Evolutionary conservation across 495 filamentous ascomycete species (phyloP).

Genomic region (Neurospora intermedia): DNA sequence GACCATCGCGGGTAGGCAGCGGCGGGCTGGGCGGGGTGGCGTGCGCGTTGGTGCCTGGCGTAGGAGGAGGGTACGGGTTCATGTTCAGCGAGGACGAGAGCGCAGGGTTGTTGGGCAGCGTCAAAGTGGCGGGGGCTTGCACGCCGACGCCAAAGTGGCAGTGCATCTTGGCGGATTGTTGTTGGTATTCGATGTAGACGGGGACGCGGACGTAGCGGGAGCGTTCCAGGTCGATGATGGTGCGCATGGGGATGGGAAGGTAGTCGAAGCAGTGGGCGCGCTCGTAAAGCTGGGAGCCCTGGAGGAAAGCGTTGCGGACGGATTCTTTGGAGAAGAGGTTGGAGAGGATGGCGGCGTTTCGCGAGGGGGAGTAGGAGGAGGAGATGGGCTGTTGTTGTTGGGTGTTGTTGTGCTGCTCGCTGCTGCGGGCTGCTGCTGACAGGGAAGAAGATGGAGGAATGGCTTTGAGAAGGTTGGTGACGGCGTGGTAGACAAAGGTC

Average conservation of each 20-base stretch:
- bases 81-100: background rate
- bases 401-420: slow-evolving; percentile 5
- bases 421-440: slow-evolving; percentile 3
- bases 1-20: slow-evolving; percentile 19
- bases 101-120: background rate
- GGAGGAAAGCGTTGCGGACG: slow-evolving; percentile 36
- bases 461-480: slow-evolving; percentile 22
- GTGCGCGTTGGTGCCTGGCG: background rate
- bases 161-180: slow-evolving; percentile 53
- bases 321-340: slow-evolving; percentile 26
- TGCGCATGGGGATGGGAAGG: background rate
- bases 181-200: slow-evolving; percentile 25
- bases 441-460: background rate
- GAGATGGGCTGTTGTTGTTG: slow-evolving; percentile 13
- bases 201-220: slow-evolving; percentile 39
- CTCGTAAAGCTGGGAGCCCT: slow-evolving; percentile 42
- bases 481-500: slow-evolving; percentile 27
- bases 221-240: background rate
- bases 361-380: slow-evolving; percentile 19
- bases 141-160: slow-evolving; percentile 41
- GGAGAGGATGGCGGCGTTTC: slow-evolving; percentile 39
- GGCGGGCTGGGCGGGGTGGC: slow-evolving; percentile 12
- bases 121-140: background rate
- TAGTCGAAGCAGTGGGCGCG: slow-evolving; percentile 22
- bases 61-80: background rate